Evolutionary conservation across 305 asterid species (phyloP), one percentile per base, ranked within the genome.

Genomic region (Plantago coronopus): DNA sequence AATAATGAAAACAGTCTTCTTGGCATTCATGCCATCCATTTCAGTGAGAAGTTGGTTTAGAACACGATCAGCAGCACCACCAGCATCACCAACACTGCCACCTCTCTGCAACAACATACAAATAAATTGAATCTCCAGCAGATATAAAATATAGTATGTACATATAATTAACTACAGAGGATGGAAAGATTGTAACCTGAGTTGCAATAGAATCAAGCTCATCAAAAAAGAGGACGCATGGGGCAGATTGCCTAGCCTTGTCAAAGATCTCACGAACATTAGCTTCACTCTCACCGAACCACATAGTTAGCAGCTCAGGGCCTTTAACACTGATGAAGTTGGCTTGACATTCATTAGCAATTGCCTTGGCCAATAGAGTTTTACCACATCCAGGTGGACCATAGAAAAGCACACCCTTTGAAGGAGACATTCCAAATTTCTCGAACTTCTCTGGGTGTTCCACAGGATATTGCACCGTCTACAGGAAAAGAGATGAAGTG

Each of bases 211-310:
- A 91, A 74, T 91, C 97, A 64, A 90, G 54, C 64, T 90, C 97
- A 59, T 90, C 97, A 45, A 90, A 90, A 62, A 90, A 90, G 19
- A 90, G 86, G 59, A 90, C 97, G 69, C 97, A 87, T 23, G 97
- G 97, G 29, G 97, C 97, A 65, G 96, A 87, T 60, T 73, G 83
- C 10, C 96, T 84, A 61, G 97, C 97, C 88, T 90, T 87, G 69
- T 87, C 97, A 17, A 90, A 90, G 31, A 89, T 86, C 59, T 89
- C 97, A 63, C 95, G 63, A 44, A 89, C 97, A 49, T 89, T 89
- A 63, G 97, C 96, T 73, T 91, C 97, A 54, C 97, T 88, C 80
- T 91, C 97, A 56, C 97, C 97, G 53, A 90, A 90, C 97, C 97
- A 90, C 97, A 87, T 87, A 21, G 97, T 90, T 38, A 90, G 91